phyloP scores from a whole-genome alignment of 176 grass and related monocot genomes.

The Coix lacrymajobi region DNA sequence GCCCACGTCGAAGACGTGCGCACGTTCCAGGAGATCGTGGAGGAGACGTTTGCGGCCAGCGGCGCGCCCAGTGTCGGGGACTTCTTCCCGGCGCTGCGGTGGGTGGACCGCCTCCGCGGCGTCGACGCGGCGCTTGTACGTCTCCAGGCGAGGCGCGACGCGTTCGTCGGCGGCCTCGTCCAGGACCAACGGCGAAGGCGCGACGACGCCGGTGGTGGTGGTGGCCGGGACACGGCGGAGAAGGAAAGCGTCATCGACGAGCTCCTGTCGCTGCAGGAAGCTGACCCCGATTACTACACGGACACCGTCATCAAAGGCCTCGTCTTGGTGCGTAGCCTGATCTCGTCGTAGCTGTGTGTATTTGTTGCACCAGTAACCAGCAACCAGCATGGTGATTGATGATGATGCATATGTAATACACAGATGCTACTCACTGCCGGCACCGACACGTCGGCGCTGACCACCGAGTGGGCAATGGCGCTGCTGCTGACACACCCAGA shows the following conservation, averaged over 20 bases:
- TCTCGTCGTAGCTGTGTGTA: neutral
- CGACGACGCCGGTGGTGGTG: neutral
- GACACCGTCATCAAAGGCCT: slow-evolving; percentile 25
- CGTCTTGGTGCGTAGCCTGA: slow-evolving; percentile 17
- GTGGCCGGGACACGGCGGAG: neutral
- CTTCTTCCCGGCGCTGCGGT: slow-evolving; percentile 34
- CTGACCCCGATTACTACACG: slow-evolving; percentile 31
- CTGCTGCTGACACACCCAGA: slow-evolving; percentile 36
- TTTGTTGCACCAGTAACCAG: too few species aligned
- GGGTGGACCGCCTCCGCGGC: slow-evolving; percentile 28
- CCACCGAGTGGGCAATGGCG: slow-evolving; percentile 72
- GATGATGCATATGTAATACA: neutral
- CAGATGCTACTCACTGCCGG: slow-evolving; percentile 38
- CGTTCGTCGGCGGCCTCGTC: slow-evolving; percentile 27
- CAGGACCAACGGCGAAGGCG: neutral
- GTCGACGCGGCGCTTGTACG: neutral
- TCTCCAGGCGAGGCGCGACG: slow-evolving; percentile 25
- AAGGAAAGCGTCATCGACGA: slow-evolving; percentile 37
- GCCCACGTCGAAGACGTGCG: neutral
- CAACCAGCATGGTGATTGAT: too few species aligned
- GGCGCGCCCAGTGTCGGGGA: slow-evolving; percentile 41
- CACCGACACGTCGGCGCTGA: slow-evolving; percentile 46
- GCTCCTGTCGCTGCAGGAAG: slow-evolving; percentile 33
- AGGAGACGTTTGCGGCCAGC: slow-evolving; percentile 11
- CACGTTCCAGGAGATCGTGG: slow-evolving; percentile 33